These are phyloP conservation scores for Achaetomium macrosporum DNA, from an alignment of 2,329 filamentous ascomycete genomes.

Conservation along the genomic window DNA sequence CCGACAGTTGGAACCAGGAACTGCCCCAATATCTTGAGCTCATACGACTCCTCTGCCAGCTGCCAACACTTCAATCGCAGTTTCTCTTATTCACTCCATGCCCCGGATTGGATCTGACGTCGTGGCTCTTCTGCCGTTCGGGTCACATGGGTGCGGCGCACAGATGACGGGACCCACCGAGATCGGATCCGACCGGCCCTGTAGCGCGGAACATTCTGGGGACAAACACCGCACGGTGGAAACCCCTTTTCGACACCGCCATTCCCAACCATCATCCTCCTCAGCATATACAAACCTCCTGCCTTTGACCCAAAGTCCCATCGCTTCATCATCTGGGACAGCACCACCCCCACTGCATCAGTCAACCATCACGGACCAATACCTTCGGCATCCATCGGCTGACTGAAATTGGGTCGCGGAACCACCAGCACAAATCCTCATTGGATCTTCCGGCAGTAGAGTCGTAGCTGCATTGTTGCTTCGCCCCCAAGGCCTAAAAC, in stretches of 20 bases:
- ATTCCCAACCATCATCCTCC: conserved; percentile 15
- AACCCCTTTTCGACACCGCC: conserved; percentile 22
- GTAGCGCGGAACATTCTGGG: conserved; percentile 6
- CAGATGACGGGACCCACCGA: conserved; percentile 25
- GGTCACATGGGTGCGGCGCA: conserved; percentile 18
- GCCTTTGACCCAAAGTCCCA: neutral
- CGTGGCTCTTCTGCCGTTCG: neutral
- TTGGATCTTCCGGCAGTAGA: neutral
- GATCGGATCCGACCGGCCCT: conserved; percentile 19
- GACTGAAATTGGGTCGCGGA: neutral
- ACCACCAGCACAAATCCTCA: conserved; percentile 1
- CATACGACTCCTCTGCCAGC: conserved; percentile 1
- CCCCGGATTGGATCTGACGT: neutral
- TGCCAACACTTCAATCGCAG: conserved; percentile 4
- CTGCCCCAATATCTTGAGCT: too few species aligned
- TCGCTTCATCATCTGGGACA: neutral
- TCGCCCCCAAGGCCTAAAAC: neutral
- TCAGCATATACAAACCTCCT: neutral
- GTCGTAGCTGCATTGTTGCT: neutral
- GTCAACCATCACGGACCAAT: neutral
- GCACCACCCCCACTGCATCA: neutral
- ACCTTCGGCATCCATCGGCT: conserved; percentile 8
- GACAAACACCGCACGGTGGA: conserved; percentile 1
- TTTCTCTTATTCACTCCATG: conserved; percentile 10
- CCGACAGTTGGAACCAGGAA: too few species aligned